Base-by-base conservation (phyloP, 192 early-diverging fungal species). In the Lobulomyces angularis region DNA sequence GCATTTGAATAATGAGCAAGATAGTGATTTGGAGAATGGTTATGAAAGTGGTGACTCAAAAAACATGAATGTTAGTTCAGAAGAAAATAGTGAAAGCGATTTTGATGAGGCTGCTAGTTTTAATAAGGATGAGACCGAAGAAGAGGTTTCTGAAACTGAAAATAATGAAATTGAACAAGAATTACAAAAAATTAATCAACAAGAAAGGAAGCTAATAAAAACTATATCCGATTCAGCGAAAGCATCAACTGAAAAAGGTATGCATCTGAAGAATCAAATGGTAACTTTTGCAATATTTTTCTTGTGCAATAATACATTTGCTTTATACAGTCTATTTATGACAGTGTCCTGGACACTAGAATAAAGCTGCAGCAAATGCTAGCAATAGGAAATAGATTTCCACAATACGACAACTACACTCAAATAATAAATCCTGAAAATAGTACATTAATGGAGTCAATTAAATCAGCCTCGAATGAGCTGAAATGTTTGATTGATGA, bases 221-320 rank as follows among this genome's bases (percentile, higher is more conserved):
- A 78, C 55, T 23, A 73, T 94, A 46, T 72, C 83, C 21, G 69
- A 82, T 53, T 76, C 73, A 14, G 79, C 79, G 0, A 66, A 76
- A 8, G 69, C 67, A 22, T 90, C 94, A 50, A 64, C 86, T 16
- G 87, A 86, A 56, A 95, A 95, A 49, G 93, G 91, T 21, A 62
- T 71, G n/a, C 84, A 92, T 41, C 86, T 95, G 18, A 64, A 84
- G 39, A 62, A 71, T n/a, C 93, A 97, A 56, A 73, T 88, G 51
- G 84, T 84, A 73, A 47, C 59, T 43, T 19, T 9, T 18, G 14
- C 5, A 19, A 33, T 16, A 41, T 5, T 46, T 44, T 50, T 46
- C 8, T 46, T 12, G 32, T 9, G 8, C 32, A 33, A 19, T 23
- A 5, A 21, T 6, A 2, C 16, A 28, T 41, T 16, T 24, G 12